Conservation (phyloP, 208 protist genomes). For the Trypanosomatidae sp. region DNA sequence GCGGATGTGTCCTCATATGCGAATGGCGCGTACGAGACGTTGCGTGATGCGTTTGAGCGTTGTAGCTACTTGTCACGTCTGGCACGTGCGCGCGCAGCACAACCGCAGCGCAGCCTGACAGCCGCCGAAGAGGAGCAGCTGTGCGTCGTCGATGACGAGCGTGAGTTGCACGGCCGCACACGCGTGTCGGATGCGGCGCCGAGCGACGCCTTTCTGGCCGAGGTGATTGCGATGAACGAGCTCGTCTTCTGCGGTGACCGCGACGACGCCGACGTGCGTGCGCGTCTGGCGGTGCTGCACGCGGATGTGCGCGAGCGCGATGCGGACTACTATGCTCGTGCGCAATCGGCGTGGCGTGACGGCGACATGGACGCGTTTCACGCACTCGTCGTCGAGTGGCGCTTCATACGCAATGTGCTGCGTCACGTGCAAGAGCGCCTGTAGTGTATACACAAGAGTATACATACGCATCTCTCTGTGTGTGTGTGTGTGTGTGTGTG, state of each 20-base stretch:
- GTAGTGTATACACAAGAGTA: constrained; percentile 3
- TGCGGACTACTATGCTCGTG: constrained; percentile 28
- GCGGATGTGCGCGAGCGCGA: constrained; percentile 50
- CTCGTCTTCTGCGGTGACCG: constrained; percentile 45
- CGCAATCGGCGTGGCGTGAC: constrained; percentile 18
- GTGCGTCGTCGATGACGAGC: constrained; percentile 35
- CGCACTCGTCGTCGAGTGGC: constrained; percentile 51
- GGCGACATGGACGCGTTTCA: constrained; percentile 22
- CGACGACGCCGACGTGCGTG: constrained; percentile 15
- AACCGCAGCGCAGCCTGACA: constrained; percentile 13
- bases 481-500: constrained; percentile 1
- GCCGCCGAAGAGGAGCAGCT: constrained; percentile 46
- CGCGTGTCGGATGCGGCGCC: constrained; percentile 16
- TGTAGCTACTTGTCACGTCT: constrained; percentile 64
- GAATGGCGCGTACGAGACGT: constrained; percentile 62
- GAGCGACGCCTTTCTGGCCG: constrained; percentile 48
- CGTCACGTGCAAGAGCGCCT: constrained; percentile 40
- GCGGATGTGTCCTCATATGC: constrained; percentile 46
- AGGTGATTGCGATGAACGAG: constrained; percentile 65
- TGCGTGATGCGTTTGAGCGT: constrained; percentile 54
- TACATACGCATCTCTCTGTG: background rate
- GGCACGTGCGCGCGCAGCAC: constrained; percentile 17
- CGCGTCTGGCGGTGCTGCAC: constrained; percentile 31
- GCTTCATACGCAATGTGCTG: constrained; percentile 60
- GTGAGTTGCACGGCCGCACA: constrained; percentile 8